A percentile compares a stretch with the other conserved stretches of the same genome.
phyloP scores from a whole-genome alignment of 192 early-diverging fungal species.

The Coemansia sp. region DNA sequence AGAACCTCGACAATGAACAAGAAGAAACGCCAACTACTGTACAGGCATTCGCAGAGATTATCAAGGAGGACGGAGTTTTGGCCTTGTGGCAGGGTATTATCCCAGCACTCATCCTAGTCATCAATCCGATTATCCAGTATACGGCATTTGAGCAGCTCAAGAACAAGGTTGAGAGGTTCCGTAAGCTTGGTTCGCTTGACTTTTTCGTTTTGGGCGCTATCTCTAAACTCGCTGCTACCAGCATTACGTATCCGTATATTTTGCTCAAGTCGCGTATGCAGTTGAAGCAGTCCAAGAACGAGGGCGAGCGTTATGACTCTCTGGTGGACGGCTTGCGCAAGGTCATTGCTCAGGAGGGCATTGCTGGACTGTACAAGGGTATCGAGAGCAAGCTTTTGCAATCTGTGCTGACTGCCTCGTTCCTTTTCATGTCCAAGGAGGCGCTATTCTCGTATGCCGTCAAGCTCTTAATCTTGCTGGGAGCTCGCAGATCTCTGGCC shows the following conservation, averaged over 20 bases:
- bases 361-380: slow-evolving; percentile 86
- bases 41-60: slow-evolving; percentile 71
- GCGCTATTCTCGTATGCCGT: slow-evolving; percentile 73
- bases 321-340: slow-evolving; percentile 89
- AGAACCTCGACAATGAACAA: slow-evolving; percentile 61
- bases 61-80: slow-evolving; percentile 84
- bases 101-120: slow-evolving; percentile 96
- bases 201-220: slow-evolving; percentile 97
- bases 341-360: slow-evolving; percentile 89
- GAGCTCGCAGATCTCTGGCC: slow-evolving; percentile 51
- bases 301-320: slow-evolving; percentile 74
- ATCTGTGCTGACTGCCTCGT: slow-evolving; percentile 91
- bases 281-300: slow-evolving; percentile 83
- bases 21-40: slow-evolving; percentile 41
- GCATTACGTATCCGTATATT: slow-evolving; percentile 98
- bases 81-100: slow-evolving; percentile 92
- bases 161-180: slow-evolving; percentile 62
- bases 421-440: slow-evolving; percentile 96
- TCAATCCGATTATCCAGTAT: slow-evolving; percentile 99
- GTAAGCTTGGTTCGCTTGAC: slow-evolving; percentile 79
- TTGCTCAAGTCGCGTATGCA: slow-evolving; percentile 99
- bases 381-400: slow-evolving; percentile 97
- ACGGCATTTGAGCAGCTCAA: slow-evolving; percentile 97
- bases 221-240: slow-evolving; percentile 92
- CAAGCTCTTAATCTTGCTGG: slow-evolving; percentile 51